Evolutionary conservation across 805 yeast species (phyloP).

Genomic region (Candida multigemmis): DNA sequence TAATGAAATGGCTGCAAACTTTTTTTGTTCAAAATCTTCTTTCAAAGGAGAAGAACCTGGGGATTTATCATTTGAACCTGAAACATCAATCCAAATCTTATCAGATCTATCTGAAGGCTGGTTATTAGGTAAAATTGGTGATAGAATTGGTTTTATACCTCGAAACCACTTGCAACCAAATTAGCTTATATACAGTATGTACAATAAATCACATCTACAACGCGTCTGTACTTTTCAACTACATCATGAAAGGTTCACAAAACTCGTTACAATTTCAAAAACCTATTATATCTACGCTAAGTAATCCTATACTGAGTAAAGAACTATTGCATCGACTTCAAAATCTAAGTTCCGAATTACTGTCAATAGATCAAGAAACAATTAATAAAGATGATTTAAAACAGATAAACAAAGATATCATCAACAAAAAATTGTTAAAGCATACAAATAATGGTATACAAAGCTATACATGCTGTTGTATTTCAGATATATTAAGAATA

Average conservation of each 20-base stretch:
- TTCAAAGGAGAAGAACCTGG: slow-evolving; percentile 26
- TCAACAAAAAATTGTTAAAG: slow-evolving; percentile 47
- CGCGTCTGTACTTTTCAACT: too few relatives aligned
- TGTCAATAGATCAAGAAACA: slow-evolving; percentile 52
- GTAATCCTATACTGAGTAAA: slow-evolving; percentile 49
- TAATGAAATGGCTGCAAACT: too few relatives aligned
- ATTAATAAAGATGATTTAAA: slow-evolving; percentile 40
- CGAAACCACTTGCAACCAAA: too few relatives aligned
- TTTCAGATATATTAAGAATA: slow-evolving; percentile 66
- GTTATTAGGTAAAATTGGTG: too few relatives aligned
- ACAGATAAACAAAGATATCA: too few relatives aligned
- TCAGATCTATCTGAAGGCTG: too few relatives aligned
- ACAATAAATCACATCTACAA: too few relatives aligned
- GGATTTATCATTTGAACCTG: slow-evolving; percentile 27
- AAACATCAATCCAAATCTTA: too few relatives aligned
- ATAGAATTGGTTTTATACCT: too few relatives aligned
- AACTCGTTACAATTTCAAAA: slow-evolving; percentile 23
- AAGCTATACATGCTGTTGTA: slow-evolving; percentile 60
- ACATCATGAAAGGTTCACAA: slow-evolving; percentile 1
- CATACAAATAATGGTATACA: slow-evolving; percentile 64
- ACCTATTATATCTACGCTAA: slow-evolving; percentile 47
- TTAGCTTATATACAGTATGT: too few relatives aligned
- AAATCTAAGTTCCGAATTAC: slow-evolving; percentile 52
- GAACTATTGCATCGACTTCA: slow-evolving; percentile 52
- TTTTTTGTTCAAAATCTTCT: slow-evolving; percentile 10